These are phyloP conservation scores for Backusella luteola DNA, from an alignment of 192 early-diverging fungal species.

Conservation along the genomic window DNA sequence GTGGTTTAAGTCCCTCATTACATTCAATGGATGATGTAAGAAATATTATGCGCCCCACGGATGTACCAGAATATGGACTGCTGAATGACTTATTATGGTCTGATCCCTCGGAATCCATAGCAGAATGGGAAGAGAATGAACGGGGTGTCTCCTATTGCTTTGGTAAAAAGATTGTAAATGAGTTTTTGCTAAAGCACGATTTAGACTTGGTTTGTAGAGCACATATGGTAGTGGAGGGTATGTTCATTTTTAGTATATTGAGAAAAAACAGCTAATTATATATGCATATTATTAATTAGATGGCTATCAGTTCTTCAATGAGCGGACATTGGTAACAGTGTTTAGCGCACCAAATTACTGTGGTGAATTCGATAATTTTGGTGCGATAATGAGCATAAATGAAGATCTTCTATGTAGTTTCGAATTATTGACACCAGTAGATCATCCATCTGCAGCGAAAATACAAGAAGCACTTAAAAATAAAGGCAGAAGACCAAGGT, in stretches of 20 bases:
- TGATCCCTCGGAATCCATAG: conserved; percentile 79
- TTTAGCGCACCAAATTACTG: conserved; percentile 98
- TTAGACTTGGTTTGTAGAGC: conserved; percentile 96
- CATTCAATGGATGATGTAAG: conserved; percentile 87
- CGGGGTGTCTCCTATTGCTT: conserved; percentile 97
- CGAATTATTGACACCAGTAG: conserved; percentile 44
- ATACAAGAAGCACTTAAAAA: conserved; percentile 10
- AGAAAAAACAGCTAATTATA: neutral
- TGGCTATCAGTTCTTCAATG: conserved; percentile 98
- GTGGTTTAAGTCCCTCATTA: conserved; percentile 82
- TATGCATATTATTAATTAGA: conserved; percentile 47
- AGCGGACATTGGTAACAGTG: conserved; percentile 90
- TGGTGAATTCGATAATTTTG: conserved; percentile 37
- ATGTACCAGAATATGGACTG: conserved; percentile 91
- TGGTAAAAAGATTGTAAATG: conserved; percentile 76
- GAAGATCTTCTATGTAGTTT: conserved; percentile 82
- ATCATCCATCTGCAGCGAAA: conserved; percentile 20
- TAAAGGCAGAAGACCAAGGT: conserved; percentile 16
- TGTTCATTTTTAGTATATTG: neutral
- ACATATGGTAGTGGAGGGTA: conserved; percentile 81
- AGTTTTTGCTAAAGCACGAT: conserved; percentile 82
- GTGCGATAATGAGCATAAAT: conserved; percentile 61
- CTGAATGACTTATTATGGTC: conserved; percentile 94
- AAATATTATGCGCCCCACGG: conserved; percentile 73
- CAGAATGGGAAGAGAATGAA: conserved; percentile 91